Conservation (phyloP, 805 yeast species). For the Candida khao-thaluensis region DNA sequence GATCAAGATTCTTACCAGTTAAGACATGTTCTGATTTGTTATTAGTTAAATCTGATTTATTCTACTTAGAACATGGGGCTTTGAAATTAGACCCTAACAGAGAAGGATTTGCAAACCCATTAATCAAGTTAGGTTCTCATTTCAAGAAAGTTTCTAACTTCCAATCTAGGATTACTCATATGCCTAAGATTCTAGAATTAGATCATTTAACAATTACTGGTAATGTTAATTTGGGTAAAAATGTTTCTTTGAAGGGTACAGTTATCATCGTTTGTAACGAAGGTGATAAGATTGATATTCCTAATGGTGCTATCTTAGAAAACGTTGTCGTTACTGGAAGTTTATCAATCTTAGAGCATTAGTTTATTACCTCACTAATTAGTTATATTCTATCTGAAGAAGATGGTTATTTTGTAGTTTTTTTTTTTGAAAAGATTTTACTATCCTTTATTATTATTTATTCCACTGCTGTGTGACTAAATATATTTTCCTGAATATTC, state of each 20-base stretch:
- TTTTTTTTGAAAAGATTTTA: too few species aligned
- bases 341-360: conserved; percentile 91
- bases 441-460: too few species aligned
- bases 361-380: too few species aligned
- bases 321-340: conserved; percentile 97
- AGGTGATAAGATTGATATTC: conserved; percentile 95
- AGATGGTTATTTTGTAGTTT: too few species aligned
- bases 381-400: too few species aligned
- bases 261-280: conserved; percentile 97
- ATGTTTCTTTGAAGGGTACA: conserved; percentile 91
- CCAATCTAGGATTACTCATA: conserved; percentile 86
- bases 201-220: conserved; percentile 98
- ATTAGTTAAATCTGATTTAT: conserved; percentile 92
- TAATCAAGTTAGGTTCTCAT: conserved; percentile 93
- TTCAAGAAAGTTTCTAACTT: conserved; percentile 94
- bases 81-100: conserved; percentile 79
- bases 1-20: conserved; percentile 96
- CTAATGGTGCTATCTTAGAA: conserved; percentile 92
- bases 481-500: too few species aligned
- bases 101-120: conserved; percentile 88
- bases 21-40: conserved; percentile 95
- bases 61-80: conserved; percentile 88
- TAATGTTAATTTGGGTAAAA: conserved; percentile 87
- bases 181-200: conserved; percentile 93
- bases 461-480: too few species aligned